phyloP scores from a whole-genome alignment of 108 stramenopile species.

The Skeletonema marinoi region DNA sequence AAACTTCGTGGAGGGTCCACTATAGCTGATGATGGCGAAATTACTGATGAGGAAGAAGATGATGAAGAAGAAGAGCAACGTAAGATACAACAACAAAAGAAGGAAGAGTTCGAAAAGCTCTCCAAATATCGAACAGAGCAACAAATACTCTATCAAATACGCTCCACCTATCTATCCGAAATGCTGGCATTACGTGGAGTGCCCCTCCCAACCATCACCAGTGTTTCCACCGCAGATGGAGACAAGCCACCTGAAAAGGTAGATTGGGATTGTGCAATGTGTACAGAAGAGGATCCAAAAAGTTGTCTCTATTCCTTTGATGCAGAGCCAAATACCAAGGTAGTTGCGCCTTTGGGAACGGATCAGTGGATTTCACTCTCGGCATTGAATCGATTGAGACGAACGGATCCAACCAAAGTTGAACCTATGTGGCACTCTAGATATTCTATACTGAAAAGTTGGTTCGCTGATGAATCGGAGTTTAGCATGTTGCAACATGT shows the following conservation, averaged over 20 bases:
- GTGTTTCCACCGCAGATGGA: slow-evolving; percentile 66
- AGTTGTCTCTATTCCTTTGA: slow-evolving; percentile 82
- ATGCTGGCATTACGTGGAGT: slow-evolving; percentile 73
- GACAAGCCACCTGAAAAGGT: slow-evolving; percentile 61
- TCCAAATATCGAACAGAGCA: slow-evolving; percentile 63
- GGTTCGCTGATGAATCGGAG: slow-evolving; percentile 71
- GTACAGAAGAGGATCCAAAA: slow-evolving; percentile 68
- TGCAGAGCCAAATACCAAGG: slow-evolving; percentile 77
- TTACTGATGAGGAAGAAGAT: slow-evolving; percentile 4
- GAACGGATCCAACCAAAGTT: slow-evolving; percentile 86
- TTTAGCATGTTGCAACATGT: slow-evolving; percentile 72
- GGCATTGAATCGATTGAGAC: slow-evolving; percentile 79
- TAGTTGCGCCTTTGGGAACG: slow-evolving; percentile 69
- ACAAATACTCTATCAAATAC: slow-evolving; percentile 71
- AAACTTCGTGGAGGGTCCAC: slow-evolving; percentile 10
- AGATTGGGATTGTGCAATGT: slow-evolving; percentile 88
- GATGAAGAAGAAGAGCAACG: slow-evolving; percentile 15
- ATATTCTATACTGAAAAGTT: slow-evolving; percentile 69
- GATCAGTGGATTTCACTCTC: slow-evolving; percentile 75
- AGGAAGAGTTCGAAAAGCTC: slow-evolving; percentile 30
- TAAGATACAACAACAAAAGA: slow-evolving; percentile 8
- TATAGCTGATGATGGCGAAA: slow-evolving; percentile 4
- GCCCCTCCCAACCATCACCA: slow-evolving; percentile 51
- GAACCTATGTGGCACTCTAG: slow-evolving; percentile 89
- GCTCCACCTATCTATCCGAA: slow-evolving; percentile 70